Conservation (phyloP, 129 eudicot genomes). For the Glebionis coronaria region DNA sequence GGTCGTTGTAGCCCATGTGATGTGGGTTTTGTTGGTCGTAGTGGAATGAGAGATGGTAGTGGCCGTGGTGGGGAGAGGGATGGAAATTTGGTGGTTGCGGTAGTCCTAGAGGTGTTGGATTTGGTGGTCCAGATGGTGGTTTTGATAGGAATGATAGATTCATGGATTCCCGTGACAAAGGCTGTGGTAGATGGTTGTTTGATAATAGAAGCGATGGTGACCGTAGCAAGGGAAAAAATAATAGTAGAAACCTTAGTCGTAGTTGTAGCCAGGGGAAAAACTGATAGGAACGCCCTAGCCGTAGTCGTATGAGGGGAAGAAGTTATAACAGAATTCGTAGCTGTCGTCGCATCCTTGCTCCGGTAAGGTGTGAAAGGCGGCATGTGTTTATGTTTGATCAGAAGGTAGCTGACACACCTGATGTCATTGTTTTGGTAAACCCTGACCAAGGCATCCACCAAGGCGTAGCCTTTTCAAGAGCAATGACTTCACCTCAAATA, state of each 20-base stretch:
- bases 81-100: conserved; percentile 24
- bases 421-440: background rate
- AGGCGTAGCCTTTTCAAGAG: background rate
- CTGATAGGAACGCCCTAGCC: conserved; percentile 45
- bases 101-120: conserved; percentile 16
- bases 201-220: conserved; percentile 63
- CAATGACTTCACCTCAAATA: background rate
- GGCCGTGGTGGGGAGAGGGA: conserved; percentile 20
- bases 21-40: conserved; percentile 32
- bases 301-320: conserved; percentile 42
- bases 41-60: conserved; percentile 18
- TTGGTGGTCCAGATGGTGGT: conserved; percentile 11
- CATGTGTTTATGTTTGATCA: conserved; percentile 56
- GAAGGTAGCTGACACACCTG: conserved; percentile 30
- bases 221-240: conserved; percentile 62
- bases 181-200: conserved; percentile 41
- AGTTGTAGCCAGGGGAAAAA: conserved; percentile 54
- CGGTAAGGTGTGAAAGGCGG: conserved; percentile 46
- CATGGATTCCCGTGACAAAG: conserved; percentile 46
- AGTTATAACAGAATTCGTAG: conserved; percentile 33
- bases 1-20: conserved; percentile 43
- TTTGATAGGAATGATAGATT: conserved; percentile 38
- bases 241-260: conserved; percentile 50
- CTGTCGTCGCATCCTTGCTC: conserved; percentile 39
- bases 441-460: conserved; percentile 11